Base-by-base conservation (phyloP, 257 asterid genomes). In the Coffea canephora region DNA sequence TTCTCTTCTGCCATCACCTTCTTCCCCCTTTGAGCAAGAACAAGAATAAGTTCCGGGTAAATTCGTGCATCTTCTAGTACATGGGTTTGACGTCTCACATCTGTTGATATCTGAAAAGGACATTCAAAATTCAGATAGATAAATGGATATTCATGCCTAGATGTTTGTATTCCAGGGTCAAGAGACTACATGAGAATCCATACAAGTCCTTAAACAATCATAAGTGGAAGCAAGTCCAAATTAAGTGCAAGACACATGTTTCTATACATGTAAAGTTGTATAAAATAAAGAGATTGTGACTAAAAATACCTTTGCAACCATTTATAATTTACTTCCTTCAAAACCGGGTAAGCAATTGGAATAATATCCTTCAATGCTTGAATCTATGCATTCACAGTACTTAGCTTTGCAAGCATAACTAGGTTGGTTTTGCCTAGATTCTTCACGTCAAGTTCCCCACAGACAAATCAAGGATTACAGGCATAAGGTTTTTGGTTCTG, bases 241-340 rank as follows among this genome's bases (percentile, higher is more conserved):
- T 39, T 39, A 39, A 2, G 43, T 39, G 43, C 43, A 39, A 39
- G 43, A 39, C 43, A 39, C 43, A 39, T 39, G 43, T 4, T 39
- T 39, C 43, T 39, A 39, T 39, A 39, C 43, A 39, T 39, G 2
- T 39, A 39, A 39, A 39, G 43, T 39, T 39, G 43, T 1, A 2
- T 39, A 39, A 39, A 39, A 39, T 39, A 39, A 39, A 39, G 43
- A 39, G 43, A 39, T 39, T 39, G 4, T 39, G 43, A 39, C 43
- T 39, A 39, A 39, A 39, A 39, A 25, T 82, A 86, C 91, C 88
- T 55, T 69, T 77, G 70, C 91, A 88, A 65, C 91, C 87, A 23
- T n/a, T 82, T 45, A 4, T 27, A n/a, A 80, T 82, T 64, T 88
- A 31, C 86, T 86, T 71, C 88, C 91, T 57, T 74, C 50, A 74